phyloP scores from a whole-genome alignment of 2,329 filamentous ascomycete genomes.

The Shiraia sp. region DNA sequence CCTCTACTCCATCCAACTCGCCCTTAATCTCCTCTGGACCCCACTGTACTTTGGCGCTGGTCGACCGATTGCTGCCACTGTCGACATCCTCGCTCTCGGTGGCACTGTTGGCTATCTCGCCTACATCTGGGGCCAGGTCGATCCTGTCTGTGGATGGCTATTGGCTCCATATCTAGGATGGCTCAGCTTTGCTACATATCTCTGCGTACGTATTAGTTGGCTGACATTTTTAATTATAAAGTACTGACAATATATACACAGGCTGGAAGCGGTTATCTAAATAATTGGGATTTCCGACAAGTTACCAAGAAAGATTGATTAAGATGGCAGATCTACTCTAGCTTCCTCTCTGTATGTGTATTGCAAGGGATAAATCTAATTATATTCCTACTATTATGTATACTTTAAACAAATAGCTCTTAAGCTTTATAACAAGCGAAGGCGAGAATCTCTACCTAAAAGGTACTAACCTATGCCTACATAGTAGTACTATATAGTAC shows the following conservation, averaged over 20 bases:
- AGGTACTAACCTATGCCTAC: too few species aligned
- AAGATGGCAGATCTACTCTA: not conserved
- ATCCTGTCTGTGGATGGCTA: constrained; percentile 71
- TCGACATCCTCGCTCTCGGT: constrained; percentile 75
- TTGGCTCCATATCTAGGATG: constrained; percentile 83
- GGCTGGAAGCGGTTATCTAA: constrained; percentile 45
- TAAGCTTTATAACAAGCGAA: too few species aligned
- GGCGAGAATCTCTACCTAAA: not conserved
- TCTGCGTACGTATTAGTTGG: constrained; percentile 58
- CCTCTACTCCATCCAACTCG: constrained; percentile 84
- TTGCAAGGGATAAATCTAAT: not conserved
- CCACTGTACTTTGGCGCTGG: constrained; percentile 86
- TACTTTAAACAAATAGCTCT: too few species aligned
- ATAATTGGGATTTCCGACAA: constrained; percentile 45
- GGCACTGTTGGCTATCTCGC: constrained; percentile 70
- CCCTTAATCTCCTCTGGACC: constrained; percentile 86
- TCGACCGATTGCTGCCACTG: constrained; percentile 72
- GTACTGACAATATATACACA: constrained; percentile 20
- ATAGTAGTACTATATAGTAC: not conserved
- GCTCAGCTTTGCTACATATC: constrained; percentile 85
- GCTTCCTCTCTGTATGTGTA: not conserved
- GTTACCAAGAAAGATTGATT: constrained; percentile 28
- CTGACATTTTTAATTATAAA: not conserved
- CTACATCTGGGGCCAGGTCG: constrained; percentile 75
- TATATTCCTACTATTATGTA: not conserved